These are phyloP conservation scores for Tephrocybe rancida DNA, from an alignment of 768 basidiomycete genomes.

Conservation along the genomic window DNA sequence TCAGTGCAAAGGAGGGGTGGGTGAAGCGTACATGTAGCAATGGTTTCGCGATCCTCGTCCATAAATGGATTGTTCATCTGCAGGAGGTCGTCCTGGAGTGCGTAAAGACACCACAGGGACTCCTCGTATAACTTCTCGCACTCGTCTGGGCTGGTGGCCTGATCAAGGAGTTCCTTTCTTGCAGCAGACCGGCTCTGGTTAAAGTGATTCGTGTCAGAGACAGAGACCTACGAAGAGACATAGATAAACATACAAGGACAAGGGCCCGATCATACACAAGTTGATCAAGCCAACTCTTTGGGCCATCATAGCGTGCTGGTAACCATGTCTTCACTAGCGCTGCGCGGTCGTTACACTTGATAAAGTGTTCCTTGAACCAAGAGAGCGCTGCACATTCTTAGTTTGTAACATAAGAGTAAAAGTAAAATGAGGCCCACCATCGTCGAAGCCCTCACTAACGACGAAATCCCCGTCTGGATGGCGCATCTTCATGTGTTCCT, in stretches of 20 bases:
- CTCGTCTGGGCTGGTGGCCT: conserved; percentile 72
- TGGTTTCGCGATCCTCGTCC: conserved; percentile 81
- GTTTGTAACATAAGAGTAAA: background rate
- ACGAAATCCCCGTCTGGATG: conserved; percentile 75
- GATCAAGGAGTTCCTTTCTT: conserved; percentile 84
- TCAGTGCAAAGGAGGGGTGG: conserved; percentile 3
- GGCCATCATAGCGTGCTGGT: conserved; percentile 79
- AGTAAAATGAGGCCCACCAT: conserved; percentile 46
- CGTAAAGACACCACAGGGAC: conserved; percentile 91
- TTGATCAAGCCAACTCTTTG: conserved; percentile 85
- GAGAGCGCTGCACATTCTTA: conserved; percentile 54
- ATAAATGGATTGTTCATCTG: conserved; percentile 83
- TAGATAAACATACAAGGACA: conserved; percentile 60
- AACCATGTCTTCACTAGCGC: conserved; percentile 88
- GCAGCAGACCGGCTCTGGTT: conserved; percentile 89
- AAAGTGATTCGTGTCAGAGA: background rate
- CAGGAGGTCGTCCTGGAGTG: conserved; percentile 85
- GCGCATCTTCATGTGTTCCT: conserved; percentile 82
- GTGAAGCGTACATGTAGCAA: conserved; percentile 64
- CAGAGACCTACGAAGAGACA: background rate
- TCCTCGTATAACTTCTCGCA: conserved; percentile 96
- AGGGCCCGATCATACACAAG: conserved; percentile 92
- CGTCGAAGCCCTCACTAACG: conserved; percentile 80
- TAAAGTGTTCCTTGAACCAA: conserved; percentile 94
- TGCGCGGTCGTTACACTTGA: conserved; percentile 92